Percentiles rank a stretch among this genome's conserved stretches.
phyloP scores from a whole-genome alignment of 352 stramenopile species.

The Globisporangium orthogonon region DNA sequence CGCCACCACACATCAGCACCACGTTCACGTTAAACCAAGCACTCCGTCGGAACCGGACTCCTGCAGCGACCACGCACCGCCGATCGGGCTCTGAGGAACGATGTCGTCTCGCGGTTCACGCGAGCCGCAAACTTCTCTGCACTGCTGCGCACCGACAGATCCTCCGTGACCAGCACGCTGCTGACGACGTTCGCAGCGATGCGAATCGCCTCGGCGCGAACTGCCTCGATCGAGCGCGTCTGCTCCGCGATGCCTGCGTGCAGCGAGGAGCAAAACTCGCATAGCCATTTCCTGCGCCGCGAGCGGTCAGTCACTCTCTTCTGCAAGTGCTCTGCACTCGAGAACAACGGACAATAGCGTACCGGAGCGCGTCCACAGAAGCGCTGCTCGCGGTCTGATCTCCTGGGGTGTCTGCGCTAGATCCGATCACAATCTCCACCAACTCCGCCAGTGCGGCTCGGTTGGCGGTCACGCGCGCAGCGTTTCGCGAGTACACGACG shows the following conservation, averaged over 20 bases:
- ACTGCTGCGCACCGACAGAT: conserved; percentile 10
- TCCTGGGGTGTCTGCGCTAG: neutral
- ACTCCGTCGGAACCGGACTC: no score
- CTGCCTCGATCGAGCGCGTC: conserved; percentile 4
- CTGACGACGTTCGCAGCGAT: conserved; percentile 4
- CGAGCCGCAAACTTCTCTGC: conserved; percentile 6
- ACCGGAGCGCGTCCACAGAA: conserved; percentile 8
- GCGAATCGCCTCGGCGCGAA: conserved; percentile 11
- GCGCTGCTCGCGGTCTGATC: neutral
- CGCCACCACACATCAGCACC: no score
- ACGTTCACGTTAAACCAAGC: no score
- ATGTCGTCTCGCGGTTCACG: conserved; percentile 7
- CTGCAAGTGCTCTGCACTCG: neutral
- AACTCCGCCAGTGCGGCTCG: conserved; percentile 5
- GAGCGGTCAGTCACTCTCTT: neutral
- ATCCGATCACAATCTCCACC: conserved; percentile 5
- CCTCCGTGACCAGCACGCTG: conserved; percentile 8
- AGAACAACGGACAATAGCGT: neutral
- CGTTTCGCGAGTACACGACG: neutral
- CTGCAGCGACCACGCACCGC: neutral
- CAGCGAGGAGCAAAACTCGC: conserved; percentile 2
- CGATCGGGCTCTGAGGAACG: conserved; percentile 8
- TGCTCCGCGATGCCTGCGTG: conserved; percentile 4
- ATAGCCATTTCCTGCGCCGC: conserved; percentile 3
- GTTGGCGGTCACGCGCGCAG: conserved; percentile 1